Base-by-base conservation (phyloP, 2,329 filamentous ascomycete genomes). In the Knufia fluminis region DNA sequence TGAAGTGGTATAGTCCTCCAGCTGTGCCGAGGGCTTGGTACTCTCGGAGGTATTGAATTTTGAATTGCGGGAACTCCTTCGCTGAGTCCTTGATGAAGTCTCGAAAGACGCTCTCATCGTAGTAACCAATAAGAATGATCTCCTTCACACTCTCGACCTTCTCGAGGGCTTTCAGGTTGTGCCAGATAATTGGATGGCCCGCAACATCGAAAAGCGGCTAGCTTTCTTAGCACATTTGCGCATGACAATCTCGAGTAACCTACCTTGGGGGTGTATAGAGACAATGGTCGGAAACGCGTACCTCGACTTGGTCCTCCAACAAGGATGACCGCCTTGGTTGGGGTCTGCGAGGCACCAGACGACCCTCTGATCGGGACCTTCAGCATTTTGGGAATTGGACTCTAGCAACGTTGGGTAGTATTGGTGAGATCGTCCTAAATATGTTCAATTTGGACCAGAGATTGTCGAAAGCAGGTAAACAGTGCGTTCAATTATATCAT, bases 111-210 rank as follows among this genome's bases (percentile, higher is more conserved):
- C 81, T 79, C 73, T 97, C 92, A 67, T 98, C 92, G 70, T 97
- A 98, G 79, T 98, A 98, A 64, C 92, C 92, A 64, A 98, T 94
- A 64, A 98, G 83, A 74, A 92, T 90, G 61, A 98, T 91, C 71
- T 98, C 92, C 65, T 89, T 86, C 69, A 98, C 87, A 63, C 86
- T 85, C 62, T 87, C 85, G 53, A 97, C 86, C 68, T 90, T 94
- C 58, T 86, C 82, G 63, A 97, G 79, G 62, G 92, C 89, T 63
- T 85, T 86, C 66, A 98, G 80, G 76, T 90, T 95, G 76, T 98
- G 92, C 78, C 90, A 91, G 74, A 97, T 89, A 73, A 98, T 97
- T 61, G 91, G 89, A 71, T 98, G 92, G 61, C 92, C 92, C 59
- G 92, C 92, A 64, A 98, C 89, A 68, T 96, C 91, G 74, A 98